Percentiles rank a stretch among this genome's conserved stretches.
These are phyloP conservation scores for Exophiala xenobiotica DNA, from an alignment of 2,329 filamentous ascomycete species.

Conservation along the genomic window DNA sequence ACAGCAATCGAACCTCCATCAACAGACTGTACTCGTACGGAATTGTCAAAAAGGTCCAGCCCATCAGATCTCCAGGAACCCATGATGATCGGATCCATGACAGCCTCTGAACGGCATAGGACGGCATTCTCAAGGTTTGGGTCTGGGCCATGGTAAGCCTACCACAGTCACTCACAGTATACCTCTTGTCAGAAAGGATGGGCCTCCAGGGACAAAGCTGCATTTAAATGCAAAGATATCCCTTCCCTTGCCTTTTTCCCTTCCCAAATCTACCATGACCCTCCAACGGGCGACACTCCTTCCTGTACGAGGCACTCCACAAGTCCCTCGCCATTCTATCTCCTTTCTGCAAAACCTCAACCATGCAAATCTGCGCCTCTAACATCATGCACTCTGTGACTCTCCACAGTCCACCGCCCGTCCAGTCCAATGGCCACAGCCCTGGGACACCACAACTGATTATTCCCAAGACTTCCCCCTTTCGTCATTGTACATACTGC, in stretches of 20 bases:
- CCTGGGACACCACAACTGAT: too few species aligned
- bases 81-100: background rate
- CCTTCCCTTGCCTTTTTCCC: constrained; percentile 5
- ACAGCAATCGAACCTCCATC: too few species aligned
- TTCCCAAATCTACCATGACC: background rate
- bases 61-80: background rate
- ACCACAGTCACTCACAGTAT: too few species aligned
- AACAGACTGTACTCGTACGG: too few species aligned
- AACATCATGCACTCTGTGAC: background rate
- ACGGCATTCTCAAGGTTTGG: too few species aligned
- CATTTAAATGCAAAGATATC: constrained; percentile 31
- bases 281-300: too few species aligned
- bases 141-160: too few species aligned
- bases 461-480: background rate
- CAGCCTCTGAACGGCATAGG: background rate
- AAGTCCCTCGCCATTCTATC: background rate
- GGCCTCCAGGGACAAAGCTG: constrained; percentile 23
- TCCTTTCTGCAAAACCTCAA: constrained; percentile 5
- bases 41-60: too few species aligned
- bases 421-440: too few species aligned
- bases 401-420: background rate
- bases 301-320: background rate
- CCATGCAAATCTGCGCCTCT: background rate
- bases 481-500: background rate
- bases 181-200: too few species aligned